phyloP scores from a whole-genome alignment of 805 yeast genomes.

The Candida taoyuanica region DNA sequence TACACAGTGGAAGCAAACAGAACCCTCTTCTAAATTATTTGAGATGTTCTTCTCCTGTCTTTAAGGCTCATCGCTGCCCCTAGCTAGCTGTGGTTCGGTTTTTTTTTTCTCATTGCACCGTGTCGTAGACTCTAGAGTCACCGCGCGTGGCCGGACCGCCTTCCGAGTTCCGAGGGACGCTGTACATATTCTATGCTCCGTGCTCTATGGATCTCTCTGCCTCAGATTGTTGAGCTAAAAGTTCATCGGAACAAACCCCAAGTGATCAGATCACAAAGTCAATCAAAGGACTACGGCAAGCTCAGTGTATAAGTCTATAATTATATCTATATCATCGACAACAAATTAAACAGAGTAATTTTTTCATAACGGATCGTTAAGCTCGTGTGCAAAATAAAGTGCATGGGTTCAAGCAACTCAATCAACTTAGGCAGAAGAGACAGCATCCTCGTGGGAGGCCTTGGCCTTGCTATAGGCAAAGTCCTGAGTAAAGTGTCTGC shows the following conservation, averaged over 20 bases:
- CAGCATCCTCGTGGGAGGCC: constrained; percentile 17
- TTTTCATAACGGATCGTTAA: constrained; percentile 1
- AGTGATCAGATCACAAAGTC: no score
- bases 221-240: no score
- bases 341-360: constrained; percentile 1
- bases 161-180: not conserved
- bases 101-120: not conserved
- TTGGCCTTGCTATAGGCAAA: constrained; percentile 23
- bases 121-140: not conserved
- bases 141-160: constrained; percentile 1
- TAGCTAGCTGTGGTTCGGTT: not conserved
- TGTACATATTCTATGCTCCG: no score
- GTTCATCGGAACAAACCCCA: no score
- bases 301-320: not conserved
- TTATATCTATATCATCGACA: no score
- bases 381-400: not conserved
- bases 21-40: no score
- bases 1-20: constrained; percentile 17
- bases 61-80: not conserved
- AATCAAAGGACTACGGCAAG: no score
- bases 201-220: no score
- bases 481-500: constrained; percentile 26
- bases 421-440: constrained; percentile 1
- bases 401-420: not conserved
- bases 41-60: no score